phyloP scores from a whole-genome alignment of 345 rosid species.

The Garcia nutans region DNA sequence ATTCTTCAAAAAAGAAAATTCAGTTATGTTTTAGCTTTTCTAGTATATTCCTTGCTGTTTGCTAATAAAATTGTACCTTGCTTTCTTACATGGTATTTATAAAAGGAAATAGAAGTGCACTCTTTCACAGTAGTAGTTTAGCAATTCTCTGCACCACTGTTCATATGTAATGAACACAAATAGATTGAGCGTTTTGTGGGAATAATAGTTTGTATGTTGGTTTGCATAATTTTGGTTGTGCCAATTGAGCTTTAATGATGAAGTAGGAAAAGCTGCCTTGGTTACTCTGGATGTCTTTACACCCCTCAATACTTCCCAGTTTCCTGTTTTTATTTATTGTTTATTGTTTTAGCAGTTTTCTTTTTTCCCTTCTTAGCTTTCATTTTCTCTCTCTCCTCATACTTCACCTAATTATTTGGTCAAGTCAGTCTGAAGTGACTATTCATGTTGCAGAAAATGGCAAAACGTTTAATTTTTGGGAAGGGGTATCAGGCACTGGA shows the following conservation, averaged over 20 bases:
- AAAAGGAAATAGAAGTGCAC: neutral
- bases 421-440: conserved; percentile 23
- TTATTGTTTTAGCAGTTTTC: neutral
- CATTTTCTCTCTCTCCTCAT: neutral
- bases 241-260: neutral
- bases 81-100: neutral
- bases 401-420: conserved; percentile 8
- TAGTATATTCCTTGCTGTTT: neutral
- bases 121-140: neutral
- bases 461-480: conserved; percentile 55
- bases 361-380: neutral
- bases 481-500: conserved; percentile 35
- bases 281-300: neutral
- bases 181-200: neutral
- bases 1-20: neutral
- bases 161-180: conserved; percentile 1
- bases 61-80: neutral
- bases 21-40: neutral
- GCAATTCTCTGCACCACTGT: neutral
- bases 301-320: neutral
- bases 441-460: conserved; percentile 52
- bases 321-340: neutral
- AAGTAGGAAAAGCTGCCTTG: neutral
- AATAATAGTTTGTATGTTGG: neutral
- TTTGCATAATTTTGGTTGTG: neutral